Base-by-base conservation (phyloP, 257 asterid species). In the Oldenlandia corymbosa region DNA sequence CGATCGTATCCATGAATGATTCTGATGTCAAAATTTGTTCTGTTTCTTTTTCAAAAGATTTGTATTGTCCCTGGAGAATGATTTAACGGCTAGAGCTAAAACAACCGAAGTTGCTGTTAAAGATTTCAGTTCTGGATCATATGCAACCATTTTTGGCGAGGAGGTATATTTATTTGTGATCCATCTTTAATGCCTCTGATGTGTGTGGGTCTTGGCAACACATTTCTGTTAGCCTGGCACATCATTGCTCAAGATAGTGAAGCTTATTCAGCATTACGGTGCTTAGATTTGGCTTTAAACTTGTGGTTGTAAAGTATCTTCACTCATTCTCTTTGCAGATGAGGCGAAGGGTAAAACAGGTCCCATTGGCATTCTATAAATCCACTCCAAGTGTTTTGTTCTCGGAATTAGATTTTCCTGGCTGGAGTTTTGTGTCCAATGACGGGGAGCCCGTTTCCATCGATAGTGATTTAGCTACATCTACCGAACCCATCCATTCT, bases 301-400 rank as follows among this genome's bases (percentile, higher is more conserved):
- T 37, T 48, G 59, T 49, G 20, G 32, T 46, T 39, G 30, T 67
- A 23, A 20, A 62, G 43, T 37, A 53, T 59, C 57, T 13, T 49
- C 43, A n/a, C 13, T 53, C 26, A 16, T 39, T 28, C 6, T 31
- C 64, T n/a, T 76, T 76, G 73, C 88, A 92, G 99, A 82, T 89
- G 47, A 74, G 95, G 71, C 74, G 99, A 48, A 80, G 99, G 78
- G 90, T 89, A 24, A 89, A 92, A 72, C 96, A 92, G 76, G 96
- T 88, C 27, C 91, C 96, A 0, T 63, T 88, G 80, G 98, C 96
- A 34, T 92, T 92, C 84, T 87, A 89, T 81, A 85, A 81, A 68
- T 55, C 85, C 32, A 78, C 94, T 71, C 99, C 97, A 12, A 43
- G 89, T 14, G 51, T 55, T 52, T 73, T 92, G 79, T 85, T 89